These are phyloP conservation scores for Didymella keratinophila DNA, from an alignment of 2,329 filamentous ascomycete genomes.

Conservation along the genomic window DNA sequence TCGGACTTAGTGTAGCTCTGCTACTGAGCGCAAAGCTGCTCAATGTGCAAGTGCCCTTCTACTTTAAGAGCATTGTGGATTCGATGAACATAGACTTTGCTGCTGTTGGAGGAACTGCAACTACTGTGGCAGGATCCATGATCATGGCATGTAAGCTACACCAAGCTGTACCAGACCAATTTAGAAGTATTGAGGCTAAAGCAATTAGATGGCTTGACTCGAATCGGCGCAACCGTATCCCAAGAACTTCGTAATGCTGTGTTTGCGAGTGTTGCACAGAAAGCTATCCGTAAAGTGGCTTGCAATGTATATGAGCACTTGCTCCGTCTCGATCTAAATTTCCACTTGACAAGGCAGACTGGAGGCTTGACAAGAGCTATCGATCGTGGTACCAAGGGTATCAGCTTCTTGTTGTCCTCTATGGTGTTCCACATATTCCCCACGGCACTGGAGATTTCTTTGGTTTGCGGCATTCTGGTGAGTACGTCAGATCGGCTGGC, in stretches of 20 bases:
- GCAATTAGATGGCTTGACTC: slow-evolving; percentile 74
- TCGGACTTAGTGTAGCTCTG: slow-evolving; percentile 82
- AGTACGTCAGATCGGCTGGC: slow-evolving; percentile 15
- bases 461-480: slow-evolving; percentile 92
- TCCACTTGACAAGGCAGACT: slow-evolving; percentile 93
- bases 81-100: slow-evolving; percentile 95
- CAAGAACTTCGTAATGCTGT: slow-evolving; percentile 95
- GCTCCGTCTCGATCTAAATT: slow-evolving; percentile 86
- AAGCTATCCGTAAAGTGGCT: slow-evolving; percentile 90
- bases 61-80: slow-evolving; percentile 98
- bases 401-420: slow-evolving; percentile 93
- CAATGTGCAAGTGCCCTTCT: slow-evolving; percentile 98
- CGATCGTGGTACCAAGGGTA: slow-evolving; percentile 96
- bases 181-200: slow-evolving; percentile 27
- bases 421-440: slow-evolving; percentile 99
- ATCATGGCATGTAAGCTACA: slow-evolving; percentile 77
- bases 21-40: slow-evolving; percentile 88
- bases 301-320: slow-evolving; percentile 92
- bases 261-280: slow-evolving; percentile 96
- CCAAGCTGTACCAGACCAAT: slow-evolving; percentile 16
- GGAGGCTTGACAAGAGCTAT: slow-evolving; percentile 93
- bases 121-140: slow-evolving; percentile 88
- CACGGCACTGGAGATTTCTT: slow-evolving; percentile 88
- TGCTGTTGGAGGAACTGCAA: slow-evolving; percentile 85
- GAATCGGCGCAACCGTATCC: slow-evolving; percentile 87